A percentile compares a stretch with the other conserved stretches of the same genome.
phyloP scores from a whole-genome alignment of 352 stramenopile genomes.

The Phytophthora sp. region DNA sequence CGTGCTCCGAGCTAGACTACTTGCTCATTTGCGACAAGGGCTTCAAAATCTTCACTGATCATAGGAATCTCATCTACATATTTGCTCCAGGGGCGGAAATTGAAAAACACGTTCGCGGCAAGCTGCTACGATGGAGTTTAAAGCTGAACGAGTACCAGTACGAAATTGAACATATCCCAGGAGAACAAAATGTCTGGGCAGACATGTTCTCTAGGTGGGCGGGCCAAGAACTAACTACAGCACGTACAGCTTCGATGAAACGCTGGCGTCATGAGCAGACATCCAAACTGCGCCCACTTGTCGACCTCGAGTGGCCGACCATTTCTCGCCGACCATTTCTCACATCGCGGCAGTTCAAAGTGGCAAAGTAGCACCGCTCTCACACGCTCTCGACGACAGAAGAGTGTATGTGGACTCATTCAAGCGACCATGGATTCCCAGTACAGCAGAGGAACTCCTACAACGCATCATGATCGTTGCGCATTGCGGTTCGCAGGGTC shows the following conservation, averaged over 20 bases:
- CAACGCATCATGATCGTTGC: constrained; percentile 1
- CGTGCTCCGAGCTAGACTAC: constrained; percentile 4
- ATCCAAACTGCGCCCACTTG: not conserved
- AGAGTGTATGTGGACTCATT: too few species aligned
- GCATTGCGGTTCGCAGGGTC: constrained; percentile 5
- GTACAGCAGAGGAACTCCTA: not conserved
- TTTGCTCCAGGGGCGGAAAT: not conserved
- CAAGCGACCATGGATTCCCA: constrained; percentile 12
- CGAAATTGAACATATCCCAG: constrained; percentile 5
- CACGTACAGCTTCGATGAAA: not conserved
- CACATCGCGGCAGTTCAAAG: not conserved
- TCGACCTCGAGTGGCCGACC: too few species aligned
- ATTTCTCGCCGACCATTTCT: too few species aligned
- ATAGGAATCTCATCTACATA: constrained; percentile 7
- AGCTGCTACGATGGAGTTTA: not conserved
- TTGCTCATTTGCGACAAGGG: not conserved
- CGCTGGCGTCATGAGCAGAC: not conserved
- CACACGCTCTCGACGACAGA: not conserved
- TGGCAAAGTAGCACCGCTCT: not conserved
- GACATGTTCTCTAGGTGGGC: constrained; percentile 18
- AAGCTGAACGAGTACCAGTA: constrained; percentile 14
- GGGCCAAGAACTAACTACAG: not conserved
- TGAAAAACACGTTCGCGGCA: constrained; percentile 8
- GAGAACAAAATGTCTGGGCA: constrained; percentile 6
- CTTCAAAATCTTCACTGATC: not conserved